Evolutionary conservation across 768 basidiomycete genomes (phyloP).

Genomic region (Dendrothele bispora): DNA sequence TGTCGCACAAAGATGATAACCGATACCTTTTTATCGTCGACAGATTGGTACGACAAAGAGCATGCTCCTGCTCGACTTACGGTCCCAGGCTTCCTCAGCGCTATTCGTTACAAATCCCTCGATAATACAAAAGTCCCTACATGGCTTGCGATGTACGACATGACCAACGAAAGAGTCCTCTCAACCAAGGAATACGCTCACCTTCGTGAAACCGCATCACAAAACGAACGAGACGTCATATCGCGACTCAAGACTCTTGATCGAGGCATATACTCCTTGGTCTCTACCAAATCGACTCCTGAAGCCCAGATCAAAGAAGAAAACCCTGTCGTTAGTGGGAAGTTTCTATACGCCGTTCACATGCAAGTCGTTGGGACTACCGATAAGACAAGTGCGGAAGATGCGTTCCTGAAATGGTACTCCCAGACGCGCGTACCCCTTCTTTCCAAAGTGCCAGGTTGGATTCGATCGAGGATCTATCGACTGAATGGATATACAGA

Average conservation of each 20-base stretch:
- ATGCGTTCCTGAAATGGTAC: slow-evolving; percentile 2
- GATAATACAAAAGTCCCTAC: slow-evolving; percentile 22
- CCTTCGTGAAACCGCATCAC: neutral
- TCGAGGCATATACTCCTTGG: slow-evolving; percentile 1
- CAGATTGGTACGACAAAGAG: slow-evolving; percentile 38
- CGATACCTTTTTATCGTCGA: no score
- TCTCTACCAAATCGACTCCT: no score
- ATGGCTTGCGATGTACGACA: slow-evolving; percentile 32
- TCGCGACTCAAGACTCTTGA: neutral
- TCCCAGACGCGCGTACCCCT: slow-evolving; percentile 2
- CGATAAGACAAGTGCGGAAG: neutral
- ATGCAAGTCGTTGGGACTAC: neutral
- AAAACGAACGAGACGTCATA: slow-evolving; percentile 1
- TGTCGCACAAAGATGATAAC: no score
- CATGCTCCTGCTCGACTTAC: slow-evolving; percentile 30
- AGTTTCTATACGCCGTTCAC: slow-evolving; percentile 6
- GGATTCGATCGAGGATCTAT: slow-evolving; percentile 2
- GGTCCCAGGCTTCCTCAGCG: slow-evolving; percentile 29
- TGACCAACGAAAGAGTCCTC: slow-evolving; percentile 19
- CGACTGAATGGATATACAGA: slow-evolving; percentile 1
- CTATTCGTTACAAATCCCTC: slow-evolving; percentile 31
- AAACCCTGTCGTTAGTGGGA: neutral
- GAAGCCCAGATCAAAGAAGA: neutral
- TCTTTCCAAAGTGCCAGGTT: slow-evolving; percentile 1
- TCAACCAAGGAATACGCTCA: neutral